Evolutionary conservation across 2,329 filamentous ascomycete genomes (phyloP).

Genomic region (Ramularia endophylla): DNA sequence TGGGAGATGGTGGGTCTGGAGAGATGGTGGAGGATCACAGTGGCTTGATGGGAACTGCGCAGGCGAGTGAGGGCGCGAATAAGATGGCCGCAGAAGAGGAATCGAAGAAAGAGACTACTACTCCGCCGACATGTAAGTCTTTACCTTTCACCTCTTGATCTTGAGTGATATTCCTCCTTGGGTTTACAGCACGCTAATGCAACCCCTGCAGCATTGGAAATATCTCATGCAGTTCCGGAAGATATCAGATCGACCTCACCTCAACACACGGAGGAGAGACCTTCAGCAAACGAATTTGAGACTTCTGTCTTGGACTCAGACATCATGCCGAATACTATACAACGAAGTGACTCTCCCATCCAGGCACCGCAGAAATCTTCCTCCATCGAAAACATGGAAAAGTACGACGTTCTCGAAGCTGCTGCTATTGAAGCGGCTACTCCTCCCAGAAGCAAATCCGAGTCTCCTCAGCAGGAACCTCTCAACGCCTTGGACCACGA

Average conservation of each 20-base stretch:
- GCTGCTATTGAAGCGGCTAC: constrained; percentile 20
- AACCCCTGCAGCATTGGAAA: no score
- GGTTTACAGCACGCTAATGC: no score
- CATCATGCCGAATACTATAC: constrained; percentile 10
- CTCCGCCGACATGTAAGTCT: no score
- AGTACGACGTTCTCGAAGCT: constrained; percentile 22
- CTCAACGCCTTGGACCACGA: constrained; percentile 47
- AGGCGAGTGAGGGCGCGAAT: no score
- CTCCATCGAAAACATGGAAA: constrained; percentile 1
- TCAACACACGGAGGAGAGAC: constrained; percentile 4
- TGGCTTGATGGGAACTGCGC: no score
- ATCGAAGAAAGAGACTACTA: no score
- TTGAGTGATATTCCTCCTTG: no score
- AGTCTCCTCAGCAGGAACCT: constrained; percentile 37
- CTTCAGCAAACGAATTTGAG: background rate
- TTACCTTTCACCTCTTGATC: no score
- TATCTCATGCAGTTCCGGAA: constrained; percentile 15
- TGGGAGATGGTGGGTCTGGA: no score
- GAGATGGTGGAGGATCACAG: no score
- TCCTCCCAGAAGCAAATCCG: constrained; percentile 9
- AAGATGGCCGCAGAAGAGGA: no score
- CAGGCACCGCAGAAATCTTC: background rate
- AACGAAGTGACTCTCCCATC: background rate
- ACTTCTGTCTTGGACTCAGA: background rate
- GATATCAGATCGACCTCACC: constrained; percentile 17